Conservation (phyloP, 768 basidiomycete genomes). For the Mycena polygramma region DNA sequence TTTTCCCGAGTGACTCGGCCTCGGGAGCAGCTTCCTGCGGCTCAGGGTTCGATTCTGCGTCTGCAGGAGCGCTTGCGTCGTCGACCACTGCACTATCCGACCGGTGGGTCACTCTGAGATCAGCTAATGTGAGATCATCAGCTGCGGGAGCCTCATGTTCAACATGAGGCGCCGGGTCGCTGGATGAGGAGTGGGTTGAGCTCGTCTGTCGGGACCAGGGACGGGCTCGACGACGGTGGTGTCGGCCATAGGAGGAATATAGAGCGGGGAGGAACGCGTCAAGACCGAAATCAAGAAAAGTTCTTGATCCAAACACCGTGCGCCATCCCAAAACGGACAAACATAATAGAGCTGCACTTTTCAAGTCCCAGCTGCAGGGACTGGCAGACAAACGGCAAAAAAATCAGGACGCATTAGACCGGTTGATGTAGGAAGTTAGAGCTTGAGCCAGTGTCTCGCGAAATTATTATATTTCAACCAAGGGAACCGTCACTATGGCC, state of each 20-base stretch:
- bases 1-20: slow-evolving; percentile 40
- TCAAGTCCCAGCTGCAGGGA: not conserved
- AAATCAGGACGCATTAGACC: not conserved
- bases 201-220: slow-evolving; percentile 35
- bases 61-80: slow-evolving; percentile 8
- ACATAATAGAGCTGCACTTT: not conserved
- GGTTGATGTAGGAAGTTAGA: slow-evolving; percentile 4
- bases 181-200: slow-evolving; percentile 21
- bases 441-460: slow-evolving; percentile 3
- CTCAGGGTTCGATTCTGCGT: slow-evolving; percentile 21
- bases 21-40: slow-evolving; percentile 38
- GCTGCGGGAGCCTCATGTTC: slow-evolving; percentile 45
- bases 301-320: not conserved
- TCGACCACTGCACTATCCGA: slow-evolving; percentile 32
- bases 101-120: slow-evolving; percentile 33
- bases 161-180: slow-evolving; percentile 44
- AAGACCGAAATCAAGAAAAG: not conserved
- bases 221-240: slow-evolving; percentile 31
- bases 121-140: slow-evolving; percentile 40
- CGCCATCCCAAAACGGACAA: not conserved
- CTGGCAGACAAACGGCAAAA: not conserved
- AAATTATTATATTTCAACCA: slow-evolving; percentile 6
- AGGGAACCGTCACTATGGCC: slow-evolving; percentile 24
- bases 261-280: slow-evolving; percentile 12
- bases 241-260: slow-evolving; percentile 32